These are phyloP conservation scores for Metschnikowia cubensis DNA, from an alignment of 805 yeast species.

Conservation along the genomic window DNA sequence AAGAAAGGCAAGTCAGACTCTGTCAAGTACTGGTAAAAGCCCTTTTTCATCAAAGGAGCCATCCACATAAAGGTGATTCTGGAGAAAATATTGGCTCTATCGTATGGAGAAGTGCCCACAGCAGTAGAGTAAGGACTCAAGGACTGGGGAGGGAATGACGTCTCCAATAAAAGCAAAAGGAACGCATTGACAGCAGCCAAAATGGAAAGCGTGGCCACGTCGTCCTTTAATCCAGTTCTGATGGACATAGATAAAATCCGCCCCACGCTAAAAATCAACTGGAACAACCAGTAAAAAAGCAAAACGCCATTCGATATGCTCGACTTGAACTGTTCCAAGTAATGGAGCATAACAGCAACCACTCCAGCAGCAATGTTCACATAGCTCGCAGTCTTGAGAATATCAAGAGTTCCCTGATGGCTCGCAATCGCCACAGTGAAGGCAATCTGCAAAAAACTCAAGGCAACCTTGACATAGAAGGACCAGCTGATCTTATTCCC, in stretches of 20 bases:
- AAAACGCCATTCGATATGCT: constrained; percentile 63
- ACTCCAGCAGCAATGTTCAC: constrained; percentile 40
- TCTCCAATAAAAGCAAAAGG: constrained; percentile 43
- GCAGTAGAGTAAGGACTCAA: constrained; percentile 4
- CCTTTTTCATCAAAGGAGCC: constrained; percentile 76
- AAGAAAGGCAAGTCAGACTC: constrained; percentile 73
- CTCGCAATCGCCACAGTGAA: constrained; percentile 26
- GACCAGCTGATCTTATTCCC: constrained; percentile 35
- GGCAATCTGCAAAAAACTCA: constrained; percentile 36
- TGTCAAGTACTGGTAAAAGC: constrained; percentile 55
- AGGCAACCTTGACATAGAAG: constrained; percentile 39
- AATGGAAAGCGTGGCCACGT: constrained; percentile 23
- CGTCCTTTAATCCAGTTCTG: constrained; percentile 26
- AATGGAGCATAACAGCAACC: constrained; percentile 57
- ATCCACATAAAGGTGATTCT: constrained; percentile 85
- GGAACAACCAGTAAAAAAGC: constrained; percentile 71
- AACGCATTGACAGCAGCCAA: constrained; percentile 37
- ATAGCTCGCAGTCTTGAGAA: constrained; percentile 24
- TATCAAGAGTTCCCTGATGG: constrained; percentile 14
- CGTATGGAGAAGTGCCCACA: constrained; percentile 16
- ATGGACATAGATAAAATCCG: constrained; percentile 41
- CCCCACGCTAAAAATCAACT: constrained; percentile 44
- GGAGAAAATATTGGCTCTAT: constrained; percentile 56
- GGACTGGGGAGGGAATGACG: constrained; percentile 31
- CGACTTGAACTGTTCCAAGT: constrained; percentile 66